Conservation (phyloP, 768 basidiomycete species). For the Tulasnella sp. region DNA sequence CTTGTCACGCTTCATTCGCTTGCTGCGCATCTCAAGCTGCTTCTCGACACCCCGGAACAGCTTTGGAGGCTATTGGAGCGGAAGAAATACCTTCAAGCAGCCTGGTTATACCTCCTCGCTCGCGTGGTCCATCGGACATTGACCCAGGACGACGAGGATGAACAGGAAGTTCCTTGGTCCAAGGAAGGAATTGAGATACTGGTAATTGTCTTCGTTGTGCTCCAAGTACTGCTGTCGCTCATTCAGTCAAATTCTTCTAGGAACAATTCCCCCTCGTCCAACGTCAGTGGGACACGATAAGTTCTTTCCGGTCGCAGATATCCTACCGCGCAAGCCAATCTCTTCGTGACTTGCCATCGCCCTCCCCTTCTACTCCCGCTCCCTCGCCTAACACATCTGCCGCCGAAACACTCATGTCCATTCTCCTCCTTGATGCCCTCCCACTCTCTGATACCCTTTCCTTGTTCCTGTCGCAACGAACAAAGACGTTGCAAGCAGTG, state of each 20-base stretch:
- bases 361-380: slow-evolving; percentile 47
- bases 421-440: slow-evolving; percentile 85
- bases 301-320: slow-evolving; percentile 83
- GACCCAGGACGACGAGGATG: slow-evolving; percentile 56
- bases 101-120: slow-evolving; percentile 82
- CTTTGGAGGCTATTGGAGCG: slow-evolving; percentile 82
- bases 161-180: slow-evolving; percentile 48
- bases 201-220: slow-evolving; percentile 41
- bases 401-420: slow-evolving; percentile 64
- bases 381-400: slow-evolving; percentile 17
- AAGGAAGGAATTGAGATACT: slow-evolving; percentile 55
- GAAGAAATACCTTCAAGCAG: slow-evolving; percentile 73
- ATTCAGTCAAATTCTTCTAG: slow-evolving; percentile 40
- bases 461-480: slow-evolving; percentile 61
- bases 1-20: slow-evolving; percentile 65
- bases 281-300: slow-evolving; percentile 88
- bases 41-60: slow-evolving; percentile 88
- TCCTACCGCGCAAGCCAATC: slow-evolving; percentile 80
- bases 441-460: slow-evolving; percentile 69
- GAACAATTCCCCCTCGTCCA: slow-evolving; percentile 83
- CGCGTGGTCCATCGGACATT: slow-evolving; percentile 79
- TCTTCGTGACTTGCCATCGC: slow-evolving; percentile 57
- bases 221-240: background rate
- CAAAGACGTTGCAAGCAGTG: slow-evolving; percentile 31
- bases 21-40: slow-evolving; percentile 85